Evolutionary conservation across 768 basidiomycete genomes (phyloP), one percentile per base, ranked within the genome.

Genomic region (Russula lepida): DNA sequence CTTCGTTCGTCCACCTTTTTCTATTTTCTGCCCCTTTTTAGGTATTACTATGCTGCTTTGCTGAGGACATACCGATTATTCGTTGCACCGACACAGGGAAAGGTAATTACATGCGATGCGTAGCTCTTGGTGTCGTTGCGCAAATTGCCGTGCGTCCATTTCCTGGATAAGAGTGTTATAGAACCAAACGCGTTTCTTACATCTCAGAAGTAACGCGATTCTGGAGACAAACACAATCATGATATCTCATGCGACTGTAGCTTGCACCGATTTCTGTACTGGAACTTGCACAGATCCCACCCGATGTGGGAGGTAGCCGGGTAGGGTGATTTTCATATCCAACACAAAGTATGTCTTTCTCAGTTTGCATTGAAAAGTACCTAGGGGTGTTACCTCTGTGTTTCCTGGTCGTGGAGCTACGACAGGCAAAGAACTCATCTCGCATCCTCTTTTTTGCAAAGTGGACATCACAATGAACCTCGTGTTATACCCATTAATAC

Each of bases 121-220:
- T 90, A 12, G 90, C 92, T 0, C 79, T 94, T 0, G 92, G 92
- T 13, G 91, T 92, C n/a, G 89, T 92, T 41, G 91, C 86, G 0
- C 90, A 93, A 69, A 88, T 94, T 28, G 92, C 89, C 15, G 90
- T 89, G 60, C 70, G 79, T 58, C 17, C 23, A 3, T 5, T 28
- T 8, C 0, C 25, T 17, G 1, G 32, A 8, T 28, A 46, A 2
- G 17, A 13, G 12, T 23, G 17, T 9, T 32, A 15, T 37, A 12
- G 25, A 32, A 43, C 21, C 13, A 25, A n/a, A 11, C 6, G 13
- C 15, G n/a, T 44, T 13, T 44, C 43, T 12, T 21, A 12, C 12
- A 88, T 89, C 1, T 89, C 89, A 47, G 88, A 92, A 76, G 85
- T 84, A 54, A 39, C 9, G 17, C 7, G 17, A 6, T 54, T 70